Percentiles rank a stretch among this genome's conserved stretches.
Evolutionary conservation across 2,329 filamentous ascomycete species (phyloP).

Genomic region (Epichloe aotearoae): DNA sequence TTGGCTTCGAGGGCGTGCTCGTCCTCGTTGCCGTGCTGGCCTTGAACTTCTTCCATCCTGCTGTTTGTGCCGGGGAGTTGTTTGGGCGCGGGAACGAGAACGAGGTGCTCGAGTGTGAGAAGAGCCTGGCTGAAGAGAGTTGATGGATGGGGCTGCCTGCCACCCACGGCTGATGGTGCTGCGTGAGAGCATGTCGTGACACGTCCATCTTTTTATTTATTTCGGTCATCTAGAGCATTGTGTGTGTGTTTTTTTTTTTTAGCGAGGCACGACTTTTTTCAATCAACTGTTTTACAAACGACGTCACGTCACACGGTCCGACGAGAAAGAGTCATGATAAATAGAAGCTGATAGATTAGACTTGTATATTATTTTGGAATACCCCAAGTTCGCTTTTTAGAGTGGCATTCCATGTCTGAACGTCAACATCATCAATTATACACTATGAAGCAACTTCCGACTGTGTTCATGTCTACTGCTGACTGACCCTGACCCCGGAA

Average conservation of each 20-base stretch:
- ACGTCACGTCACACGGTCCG: too few species aligned
- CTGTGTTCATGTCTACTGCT: neutral
- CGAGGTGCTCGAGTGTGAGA: neutral
- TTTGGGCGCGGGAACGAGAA: conserved; percentile 15
- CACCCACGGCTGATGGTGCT: neutral
- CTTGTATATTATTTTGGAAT: neutral
- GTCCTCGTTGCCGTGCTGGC: conserved; percentile 28
- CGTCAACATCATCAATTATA: too few species aligned
- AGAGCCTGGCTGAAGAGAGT: neutral
- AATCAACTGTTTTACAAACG: neutral
- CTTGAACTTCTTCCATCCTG: conserved; percentile 27
- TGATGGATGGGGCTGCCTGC: neutral
- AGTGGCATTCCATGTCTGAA: too few species aligned
- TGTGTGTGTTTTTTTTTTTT: neutral
- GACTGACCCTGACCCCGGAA: neutral
- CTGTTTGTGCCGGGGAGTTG: conserved; percentile 15
- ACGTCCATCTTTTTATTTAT: neutral
- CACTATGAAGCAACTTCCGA: too few species aligned
- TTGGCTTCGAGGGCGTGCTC: conserved; percentile 44
- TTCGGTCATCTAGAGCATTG: neutral
- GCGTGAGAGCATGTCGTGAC: neutral
- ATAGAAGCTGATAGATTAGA: neutral
- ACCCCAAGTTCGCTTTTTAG: too few species aligned
- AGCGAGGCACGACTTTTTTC: neutral
- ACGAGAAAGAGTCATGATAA: neutral